A percentile compares a stretch with the other conserved stretches of the same genome.
Evolutionary conservation across 768 basidiomycete species (phyloP).

Genomic region (Boletus subcaerulescens): DNA sequence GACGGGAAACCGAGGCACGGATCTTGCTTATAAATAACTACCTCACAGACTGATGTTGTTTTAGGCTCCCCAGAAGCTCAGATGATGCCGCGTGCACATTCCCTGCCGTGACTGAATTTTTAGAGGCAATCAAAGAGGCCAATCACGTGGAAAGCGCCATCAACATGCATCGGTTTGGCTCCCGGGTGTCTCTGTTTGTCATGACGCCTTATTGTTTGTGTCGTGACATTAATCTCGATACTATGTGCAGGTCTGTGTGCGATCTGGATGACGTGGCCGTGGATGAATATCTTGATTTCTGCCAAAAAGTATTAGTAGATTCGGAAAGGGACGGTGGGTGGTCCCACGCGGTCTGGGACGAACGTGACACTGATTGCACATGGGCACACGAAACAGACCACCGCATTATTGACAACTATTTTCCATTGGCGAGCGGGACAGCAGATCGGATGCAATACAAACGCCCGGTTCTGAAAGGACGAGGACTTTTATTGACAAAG

Average conservation of each 20-base stretch:
- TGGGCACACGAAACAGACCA: constrained; percentile 21
- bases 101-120: constrained; percentile 48
- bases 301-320: constrained; percentile 50
- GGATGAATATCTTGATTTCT: constrained; percentile 67
- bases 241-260: constrained; percentile 45
- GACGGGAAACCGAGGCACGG: constrained; percentile 62
- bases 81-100: constrained; percentile 63
- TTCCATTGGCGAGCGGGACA: constrained; percentile 33
- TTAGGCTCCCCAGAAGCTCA: constrained; percentile 42
- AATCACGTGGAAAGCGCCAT: constrained; percentile 32
- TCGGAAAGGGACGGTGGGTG: constrained; percentile 26
- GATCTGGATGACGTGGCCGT: constrained; percentile 50
- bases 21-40: background rate
- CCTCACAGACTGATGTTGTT: constrained; percentile 11
- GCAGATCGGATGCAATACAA: background rate
- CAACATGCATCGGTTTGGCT: constrained; percentile 40
- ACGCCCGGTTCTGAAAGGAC: background rate
- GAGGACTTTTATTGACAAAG: constrained; percentile 10
- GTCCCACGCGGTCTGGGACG: constrained; percentile 7
- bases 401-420: constrained; percentile 38
- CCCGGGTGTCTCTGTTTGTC: constrained; percentile 46
- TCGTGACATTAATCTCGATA: constrained; percentile 1
- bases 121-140: constrained; percentile 40
- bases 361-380: constrained; percentile 14
- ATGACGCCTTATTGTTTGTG: constrained; percentile 6